Evolutionary conservation across 768 basidiomycete species (phyloP), one percentile per base, ranked within the genome.

Genomic region (Clitopilus hobsonii): DNA sequence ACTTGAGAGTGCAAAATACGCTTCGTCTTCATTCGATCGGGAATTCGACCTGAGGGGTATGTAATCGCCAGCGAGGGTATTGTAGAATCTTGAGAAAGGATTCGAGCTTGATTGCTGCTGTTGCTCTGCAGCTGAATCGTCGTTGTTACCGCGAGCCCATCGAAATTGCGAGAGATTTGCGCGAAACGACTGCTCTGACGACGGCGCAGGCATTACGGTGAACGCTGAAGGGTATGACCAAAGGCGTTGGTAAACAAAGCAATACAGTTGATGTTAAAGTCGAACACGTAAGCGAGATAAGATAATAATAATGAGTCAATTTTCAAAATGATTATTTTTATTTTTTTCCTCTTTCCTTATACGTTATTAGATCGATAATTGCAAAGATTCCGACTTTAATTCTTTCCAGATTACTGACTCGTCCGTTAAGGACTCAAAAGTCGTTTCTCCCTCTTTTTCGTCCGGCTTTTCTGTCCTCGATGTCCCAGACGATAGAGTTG

Each of bases 1-100:
- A 70, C 94, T 79, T 52, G 89, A 89, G 32, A 95, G 72, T 38
- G 90, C 88, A 70, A 97, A 92, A 80, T 89, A 96, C 2, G 96
- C 95, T 65, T 98, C 94, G 62, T 98, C 96, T 68, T 99, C 95
- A 69, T 93, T 94, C 26, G 88, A 88, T 41, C 84, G 79, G 60
- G 93, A 92, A 58, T 66, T 82, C 2, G 88, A 89, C 36, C 92
- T 79, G 57, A 98, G 74, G 0, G 96, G 97, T 49, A 98, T 85
- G 64, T 97, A 97, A 59, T 88, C 85, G 11, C 87, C 87, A 7
- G 89, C 89, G 50, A 98, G 77, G 16, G 89, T 82, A 55, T 84
- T 89, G 73, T 95, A 96, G 67, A 95, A 91, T 25, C 93, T 80
- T 11, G 89, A 83, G 68, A 98, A 94, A 3, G 91, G 85, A 64